Percentiles rank a stretch among this genome's conserved stretches.
Conservation (phyloP, 2,329 filamentous ascomycete genomes). For the Fusarium nelsonii region DNA sequence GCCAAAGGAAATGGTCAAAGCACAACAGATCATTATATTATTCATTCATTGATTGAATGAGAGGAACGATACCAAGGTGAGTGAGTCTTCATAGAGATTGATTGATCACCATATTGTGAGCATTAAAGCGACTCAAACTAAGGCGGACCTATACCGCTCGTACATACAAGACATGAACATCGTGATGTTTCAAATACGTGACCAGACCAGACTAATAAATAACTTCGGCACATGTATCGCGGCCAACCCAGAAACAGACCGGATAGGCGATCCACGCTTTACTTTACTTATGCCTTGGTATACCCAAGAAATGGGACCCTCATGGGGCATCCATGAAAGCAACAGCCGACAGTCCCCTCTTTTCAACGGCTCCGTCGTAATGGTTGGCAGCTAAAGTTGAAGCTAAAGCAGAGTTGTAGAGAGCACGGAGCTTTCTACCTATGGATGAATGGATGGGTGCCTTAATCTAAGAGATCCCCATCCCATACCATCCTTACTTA, state of each 20-base stretch:
- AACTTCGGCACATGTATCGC: constrained; percentile 1
- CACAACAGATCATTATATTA: constrained; percentile 1
- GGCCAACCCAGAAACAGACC: neutral
- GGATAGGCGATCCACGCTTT: neutral
- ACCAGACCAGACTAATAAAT: neutral
- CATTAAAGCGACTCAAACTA: neutral
- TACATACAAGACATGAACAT: neutral
- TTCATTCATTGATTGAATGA: neutral
- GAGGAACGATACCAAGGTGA: neutral
- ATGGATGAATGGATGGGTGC: neutral
- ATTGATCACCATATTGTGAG: neutral
- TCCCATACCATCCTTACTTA: neutral
- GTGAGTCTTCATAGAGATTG: neutral
- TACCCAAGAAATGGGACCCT: neutral
- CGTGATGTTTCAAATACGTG: neutral
- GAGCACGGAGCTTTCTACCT: neutral
- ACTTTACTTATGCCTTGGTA: constrained; percentile 1
- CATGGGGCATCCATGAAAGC: constrained; percentile 1
- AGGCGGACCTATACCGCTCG: neutral
- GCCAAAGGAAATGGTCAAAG: neutral
- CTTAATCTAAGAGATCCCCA: neutral
- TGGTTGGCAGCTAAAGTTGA: neutral
- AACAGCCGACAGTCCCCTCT: constrained; percentile 3
- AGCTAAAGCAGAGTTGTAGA: neutral
- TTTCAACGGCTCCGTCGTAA: constrained; percentile 10